phyloP scores from a whole-genome alignment of 208 protist species.

The Ichthyophonus hoferi region DNA sequence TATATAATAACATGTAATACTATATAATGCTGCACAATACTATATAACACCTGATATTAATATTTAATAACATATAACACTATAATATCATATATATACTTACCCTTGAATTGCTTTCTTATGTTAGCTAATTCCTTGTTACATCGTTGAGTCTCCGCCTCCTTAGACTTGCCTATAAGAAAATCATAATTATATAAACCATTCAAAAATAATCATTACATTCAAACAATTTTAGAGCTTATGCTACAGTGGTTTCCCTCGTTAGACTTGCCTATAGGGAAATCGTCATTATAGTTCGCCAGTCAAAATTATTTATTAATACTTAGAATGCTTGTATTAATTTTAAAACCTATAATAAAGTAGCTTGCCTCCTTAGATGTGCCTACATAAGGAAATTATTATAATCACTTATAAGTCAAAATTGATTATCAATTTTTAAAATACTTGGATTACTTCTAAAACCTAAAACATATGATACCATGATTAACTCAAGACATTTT shows the following conservation, averaged over 20 bases:
- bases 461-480: no score
- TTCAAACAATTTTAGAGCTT: no score
- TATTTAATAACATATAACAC: background rate
- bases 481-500: no score
- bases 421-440: no score
- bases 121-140: slow-evolving; percentile 98
- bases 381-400: no score
- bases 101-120: slow-evolving; percentile 82
- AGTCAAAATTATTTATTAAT: background rate
- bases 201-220: no score
- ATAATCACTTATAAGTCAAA: no score
- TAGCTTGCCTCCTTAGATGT: no score
- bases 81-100: background rate
- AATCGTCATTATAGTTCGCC: background rate
- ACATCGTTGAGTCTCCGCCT: slow-evolving; percentile 86
- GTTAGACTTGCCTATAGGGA: background rate
- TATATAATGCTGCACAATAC: background rate
- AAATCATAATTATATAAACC: slow-evolving; percentile 9
- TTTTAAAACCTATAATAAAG: no score
- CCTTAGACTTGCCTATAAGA: slow-evolving; percentile 67
- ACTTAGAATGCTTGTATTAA: no score
- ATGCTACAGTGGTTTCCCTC: no score
- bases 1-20: slow-evolving; percentile 3
- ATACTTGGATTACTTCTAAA: no score
- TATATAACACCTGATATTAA: background rate